Evolutionary conservation across 2,329 filamentous ascomycete genomes (phyloP).

Genomic region (Parastagonospora nodorum): DNA sequence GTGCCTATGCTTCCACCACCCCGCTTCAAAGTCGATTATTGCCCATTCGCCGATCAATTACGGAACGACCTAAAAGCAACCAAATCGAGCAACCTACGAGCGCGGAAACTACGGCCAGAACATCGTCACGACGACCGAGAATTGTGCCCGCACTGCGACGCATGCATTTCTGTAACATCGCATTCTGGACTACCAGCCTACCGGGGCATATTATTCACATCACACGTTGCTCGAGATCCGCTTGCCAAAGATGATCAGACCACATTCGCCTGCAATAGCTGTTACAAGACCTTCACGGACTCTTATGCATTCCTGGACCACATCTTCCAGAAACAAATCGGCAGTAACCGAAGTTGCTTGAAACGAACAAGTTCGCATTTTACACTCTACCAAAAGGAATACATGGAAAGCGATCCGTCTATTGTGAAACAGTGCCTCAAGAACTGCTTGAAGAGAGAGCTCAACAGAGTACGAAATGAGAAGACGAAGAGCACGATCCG

Average conservation of each 20-base stretch:
- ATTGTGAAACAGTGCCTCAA: conserved; percentile 38
- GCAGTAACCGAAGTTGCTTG: conserved; percentile 38
- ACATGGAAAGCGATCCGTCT: conserved; percentile 26
- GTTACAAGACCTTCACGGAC: conserved; percentile 43
- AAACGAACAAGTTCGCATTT: conserved; percentile 22
- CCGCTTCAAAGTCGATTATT: conserved; percentile 42
- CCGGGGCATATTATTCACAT: conserved; percentile 38
- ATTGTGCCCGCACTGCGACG: conserved; percentile 37
- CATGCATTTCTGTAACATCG: conserved; percentile 34
- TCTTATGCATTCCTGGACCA: conserved; percentile 45
- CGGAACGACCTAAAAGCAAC: conserved; percentile 29
- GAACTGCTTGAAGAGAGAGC: conserved; percentile 39
- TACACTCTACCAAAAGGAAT: conserved; percentile 18
- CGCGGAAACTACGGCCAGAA: conserved; percentile 31
- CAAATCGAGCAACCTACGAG: conserved; percentile 24
- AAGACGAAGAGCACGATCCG: conserved; percentile 21
- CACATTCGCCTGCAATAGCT: conserved; percentile 41
- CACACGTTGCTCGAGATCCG: conserved; percentile 24
- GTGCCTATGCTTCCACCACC: conserved; percentile 37
- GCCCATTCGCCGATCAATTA: conserved; percentile 36
- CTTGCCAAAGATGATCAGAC: conserved; percentile 19
- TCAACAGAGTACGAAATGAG: conserved; percentile 24
- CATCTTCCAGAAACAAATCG: conserved; percentile 40
- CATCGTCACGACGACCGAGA: conserved; percentile 42
- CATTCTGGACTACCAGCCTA: conserved; percentile 40